These are phyloP conservation scores for Syncephalastrum racemosum DNA, from an alignment of 371 early-diverging fungal species.

Conservation along the genomic window DNA sequence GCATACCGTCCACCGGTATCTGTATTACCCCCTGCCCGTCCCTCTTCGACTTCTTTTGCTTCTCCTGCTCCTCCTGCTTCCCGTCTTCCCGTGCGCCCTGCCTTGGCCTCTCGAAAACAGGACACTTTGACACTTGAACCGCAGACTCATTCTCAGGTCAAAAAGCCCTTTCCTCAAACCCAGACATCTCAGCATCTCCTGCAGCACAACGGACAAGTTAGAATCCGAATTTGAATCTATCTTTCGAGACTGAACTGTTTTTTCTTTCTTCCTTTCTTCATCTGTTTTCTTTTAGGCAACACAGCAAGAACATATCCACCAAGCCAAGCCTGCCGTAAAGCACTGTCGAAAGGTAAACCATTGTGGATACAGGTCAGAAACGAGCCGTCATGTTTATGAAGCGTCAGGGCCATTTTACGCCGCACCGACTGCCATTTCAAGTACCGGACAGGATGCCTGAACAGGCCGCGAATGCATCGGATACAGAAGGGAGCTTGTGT, in stretches of 20 bases:
- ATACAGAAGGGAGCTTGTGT: constrained; percentile 13
- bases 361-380: neutral
- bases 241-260: too few species aligned
- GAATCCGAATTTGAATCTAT: too few species aligned
- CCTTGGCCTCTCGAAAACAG: neutral
- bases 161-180: too few species aligned
- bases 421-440: constrained; percentile 17
- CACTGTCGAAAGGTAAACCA: neutral
- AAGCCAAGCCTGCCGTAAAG: constrained; percentile 5
- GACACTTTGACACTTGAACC: too few species aligned
- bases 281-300: too few species aligned
- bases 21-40: neutral
- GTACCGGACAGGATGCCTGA: constrained; percentile 4
- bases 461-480: constrained; percentile 8
- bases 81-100: neutral
- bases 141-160: too few species aligned
- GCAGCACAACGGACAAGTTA: too few species aligned
- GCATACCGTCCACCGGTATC: neutral
- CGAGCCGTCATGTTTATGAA: neutral
- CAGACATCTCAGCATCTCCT: too few species aligned
- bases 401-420: constrained; percentile 18
- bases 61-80: neutral
- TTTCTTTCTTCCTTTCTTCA: too few species aligned
- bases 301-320: neutral
- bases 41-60: neutral